These are phyloP conservation scores for Trypanosoma lewisi DNA, from an alignment of 208 protist species.

Conservation along the genomic window DNA sequence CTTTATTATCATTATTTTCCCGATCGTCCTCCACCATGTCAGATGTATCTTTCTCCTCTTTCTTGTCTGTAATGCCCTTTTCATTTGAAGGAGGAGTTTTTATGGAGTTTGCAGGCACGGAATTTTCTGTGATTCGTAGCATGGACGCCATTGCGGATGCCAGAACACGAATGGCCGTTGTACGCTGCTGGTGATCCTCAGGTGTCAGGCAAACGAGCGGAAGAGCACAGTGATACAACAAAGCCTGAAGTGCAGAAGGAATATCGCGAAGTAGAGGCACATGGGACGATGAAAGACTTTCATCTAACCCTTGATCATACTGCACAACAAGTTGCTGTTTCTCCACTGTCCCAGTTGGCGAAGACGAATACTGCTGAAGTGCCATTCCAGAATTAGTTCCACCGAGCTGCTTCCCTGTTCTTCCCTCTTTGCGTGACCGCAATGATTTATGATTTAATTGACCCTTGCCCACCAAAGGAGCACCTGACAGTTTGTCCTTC, in stretches of 20 bases:
- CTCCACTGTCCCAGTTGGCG: not conserved
- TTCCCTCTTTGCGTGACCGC: not conserved
- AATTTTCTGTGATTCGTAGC: slow-evolving; percentile 4
- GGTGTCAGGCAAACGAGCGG: slow-evolving; percentile 43
- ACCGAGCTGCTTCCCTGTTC: not conserved
- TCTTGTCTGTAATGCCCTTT: not conserved
- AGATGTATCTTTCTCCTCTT: no score
- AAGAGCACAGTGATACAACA: slow-evolving; percentile 41
- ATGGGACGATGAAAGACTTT: not conserved
- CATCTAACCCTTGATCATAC: not conserved
- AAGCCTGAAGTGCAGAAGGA: slow-evolving; percentile 31
- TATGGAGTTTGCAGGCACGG: not conserved
- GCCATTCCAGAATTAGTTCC: not conserved
- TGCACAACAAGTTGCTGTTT: not conserved
- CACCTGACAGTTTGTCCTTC: not conserved
- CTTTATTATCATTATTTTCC: not conserved
- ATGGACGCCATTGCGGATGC: slow-evolving; percentile 22
- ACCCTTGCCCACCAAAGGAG: not conserved
- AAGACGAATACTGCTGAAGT: not conserved
- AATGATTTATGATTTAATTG: not conserved
- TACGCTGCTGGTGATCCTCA: slow-evolving; percentile 35
- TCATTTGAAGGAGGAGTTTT: not conserved
- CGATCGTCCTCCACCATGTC: not conserved
- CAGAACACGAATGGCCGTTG: slow-evolving; percentile 22
- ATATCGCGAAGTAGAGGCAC: slow-evolving; percentile 20